Conservation (phyloP, 2,329 filamentous ascomycete species). For the Talaromyces pinophilus region DNA sequence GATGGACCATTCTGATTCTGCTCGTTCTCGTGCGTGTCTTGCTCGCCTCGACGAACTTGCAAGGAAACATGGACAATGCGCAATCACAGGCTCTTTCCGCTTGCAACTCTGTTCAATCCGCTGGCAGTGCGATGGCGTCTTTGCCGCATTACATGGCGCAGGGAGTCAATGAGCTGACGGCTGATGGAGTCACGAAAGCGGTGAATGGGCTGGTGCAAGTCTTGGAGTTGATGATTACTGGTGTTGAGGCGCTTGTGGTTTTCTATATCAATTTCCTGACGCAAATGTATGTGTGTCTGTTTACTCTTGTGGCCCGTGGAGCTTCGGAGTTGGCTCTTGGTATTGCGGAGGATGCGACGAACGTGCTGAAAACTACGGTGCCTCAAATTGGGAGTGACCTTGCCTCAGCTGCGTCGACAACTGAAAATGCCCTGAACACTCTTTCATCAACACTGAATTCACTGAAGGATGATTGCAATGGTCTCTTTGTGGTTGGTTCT, state of each 20-base stretch:
- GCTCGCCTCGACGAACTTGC: constrained; percentile 70
- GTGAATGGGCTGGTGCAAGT: constrained; percentile 78
- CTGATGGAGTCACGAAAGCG: constrained; percentile 75
- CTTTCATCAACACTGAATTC: constrained; percentile 54
- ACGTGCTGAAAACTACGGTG: constrained; percentile 61
- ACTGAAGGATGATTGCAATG: constrained; percentile 59
- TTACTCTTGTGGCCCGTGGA: constrained; percentile 78
- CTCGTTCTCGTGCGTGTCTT: constrained; percentile 81
- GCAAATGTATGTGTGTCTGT: constrained; percentile 85
- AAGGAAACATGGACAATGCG: constrained; percentile 73
- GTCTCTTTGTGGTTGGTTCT: constrained; percentile 45
- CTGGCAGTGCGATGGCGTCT: constrained; percentile 93
- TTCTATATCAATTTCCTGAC: constrained; percentile 93
- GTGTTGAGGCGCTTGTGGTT: constrained; percentile 81
- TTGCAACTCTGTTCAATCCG: constrained; percentile 87
- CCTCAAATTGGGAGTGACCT: constrained; percentile 50
- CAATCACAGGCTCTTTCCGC: constrained; percentile 80
- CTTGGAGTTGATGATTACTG: constrained; percentile 76
- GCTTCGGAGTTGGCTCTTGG: constrained; percentile 70
- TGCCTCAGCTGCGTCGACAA: constrained; percentile 29
- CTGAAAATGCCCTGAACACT: constrained; percentile 55
- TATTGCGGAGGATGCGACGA: constrained; percentile 60
- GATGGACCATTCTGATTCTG: constrained; percentile 88
- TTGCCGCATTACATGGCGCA: constrained; percentile 94
- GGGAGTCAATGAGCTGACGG: constrained; percentile 84